Conservation (phyloP, 371 early-diverging fungal genomes). For the Mucor ambiguus region DNA sequence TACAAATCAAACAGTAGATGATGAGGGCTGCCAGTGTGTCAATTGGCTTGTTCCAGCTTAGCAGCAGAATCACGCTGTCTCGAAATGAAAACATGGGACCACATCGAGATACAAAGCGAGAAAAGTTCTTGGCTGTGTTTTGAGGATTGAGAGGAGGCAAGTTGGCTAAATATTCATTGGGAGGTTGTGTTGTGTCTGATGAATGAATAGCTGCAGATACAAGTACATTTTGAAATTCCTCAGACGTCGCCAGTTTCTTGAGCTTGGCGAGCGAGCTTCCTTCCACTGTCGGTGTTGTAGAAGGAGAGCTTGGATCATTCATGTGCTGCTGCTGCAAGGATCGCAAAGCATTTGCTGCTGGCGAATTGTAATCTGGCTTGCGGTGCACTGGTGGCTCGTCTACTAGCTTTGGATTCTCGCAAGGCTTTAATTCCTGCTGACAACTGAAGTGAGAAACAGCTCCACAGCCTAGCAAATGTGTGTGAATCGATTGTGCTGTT, state of each 20-base stretch:
- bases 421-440: slow-evolving; percentile 6
- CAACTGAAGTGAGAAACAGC: slow-evolving; percentile 18
- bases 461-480: slow-evolving; percentile 18
- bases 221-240: slow-evolving; percentile 35
- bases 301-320: neutral
- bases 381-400: slow-evolving; percentile 5
- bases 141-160: slow-evolving; percentile 46
- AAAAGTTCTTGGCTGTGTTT: slow-evolving; percentile 47
- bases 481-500: no score
- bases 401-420: slow-evolving; percentile 2
- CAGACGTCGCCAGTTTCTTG: slow-evolving; percentile 20
- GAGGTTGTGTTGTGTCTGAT: slow-evolving; percentile 29
- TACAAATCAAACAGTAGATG: slow-evolving; percentile 44
- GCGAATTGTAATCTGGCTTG: slow-evolving; percentile 14
- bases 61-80: slow-evolving; percentile 42
- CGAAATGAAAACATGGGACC: slow-evolving; percentile 47
- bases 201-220: slow-evolving; percentile 48
- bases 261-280: neutral
- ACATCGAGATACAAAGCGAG: slow-evolving; percentile 48
- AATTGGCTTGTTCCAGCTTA: slow-evolving; percentile 50
- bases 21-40: slow-evolving; percentile 42
- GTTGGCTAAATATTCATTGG: slow-evolving; percentile 38
- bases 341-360: slow-evolving; percentile 32
- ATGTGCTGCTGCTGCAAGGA: slow-evolving; percentile 25
- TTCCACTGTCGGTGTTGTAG: neutral